Conservation (phyloP, 2,329 filamentous ascomycete species). For the Aspergillus novofumigatus region DNA sequence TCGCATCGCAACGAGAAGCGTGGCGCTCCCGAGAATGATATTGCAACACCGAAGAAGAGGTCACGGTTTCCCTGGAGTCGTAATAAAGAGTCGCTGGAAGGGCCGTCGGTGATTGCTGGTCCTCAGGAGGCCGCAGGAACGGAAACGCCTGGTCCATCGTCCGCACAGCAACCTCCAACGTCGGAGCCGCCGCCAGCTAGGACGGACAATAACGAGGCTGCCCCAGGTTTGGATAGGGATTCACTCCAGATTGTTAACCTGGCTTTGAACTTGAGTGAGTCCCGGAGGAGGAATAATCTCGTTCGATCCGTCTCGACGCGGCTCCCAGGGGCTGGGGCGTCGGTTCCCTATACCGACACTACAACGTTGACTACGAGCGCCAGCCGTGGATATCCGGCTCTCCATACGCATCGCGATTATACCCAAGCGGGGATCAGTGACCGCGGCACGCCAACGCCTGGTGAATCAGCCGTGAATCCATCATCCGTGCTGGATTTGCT, state of each 20-base stretch:
- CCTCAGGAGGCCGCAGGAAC: slow-evolving; percentile 9
- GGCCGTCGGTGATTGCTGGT: slow-evolving; percentile 21
- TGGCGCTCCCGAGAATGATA: slow-evolving; percentile 33
- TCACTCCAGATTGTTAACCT: slow-evolving; percentile 89
- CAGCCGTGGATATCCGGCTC: slow-evolving; percentile 12
- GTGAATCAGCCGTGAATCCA: slow-evolving; percentile 10
- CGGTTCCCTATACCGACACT: slow-evolving; percentile 18
- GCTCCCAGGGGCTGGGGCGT: slow-evolving; percentile 39
- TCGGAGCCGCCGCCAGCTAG: slow-evolving; percentile 11
- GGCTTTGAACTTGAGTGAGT: slow-evolving; percentile 80
- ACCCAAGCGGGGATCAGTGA: slow-evolving; percentile 25
- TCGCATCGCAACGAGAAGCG: slow-evolving; percentile 38
- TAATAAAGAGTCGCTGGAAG: slow-evolving; percentile 28
- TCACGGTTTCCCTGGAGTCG: slow-evolving; percentile 33
- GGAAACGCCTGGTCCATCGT: slow-evolving; percentile 10
- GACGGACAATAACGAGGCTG: slow-evolving; percentile 11
- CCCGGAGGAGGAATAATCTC: slow-evolving; percentile 60
- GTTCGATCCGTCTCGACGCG: slow-evolving; percentile 50
- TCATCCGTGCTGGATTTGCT: slow-evolving; percentile 25
- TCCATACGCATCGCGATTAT: slow-evolving; percentile 15
- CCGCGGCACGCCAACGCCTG: slow-evolving; percentile 14
- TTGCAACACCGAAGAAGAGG: slow-evolving; percentile 25
- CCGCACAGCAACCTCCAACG: slow-evolving; percentile 9
- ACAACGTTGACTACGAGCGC: slow-evolving; percentile 13
- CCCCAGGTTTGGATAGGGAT: slow-evolving; percentile 60